phyloP scores from a whole-genome alignment of 1,284 basidiomycete species.

The Heliocybe sulcata region DNA sequence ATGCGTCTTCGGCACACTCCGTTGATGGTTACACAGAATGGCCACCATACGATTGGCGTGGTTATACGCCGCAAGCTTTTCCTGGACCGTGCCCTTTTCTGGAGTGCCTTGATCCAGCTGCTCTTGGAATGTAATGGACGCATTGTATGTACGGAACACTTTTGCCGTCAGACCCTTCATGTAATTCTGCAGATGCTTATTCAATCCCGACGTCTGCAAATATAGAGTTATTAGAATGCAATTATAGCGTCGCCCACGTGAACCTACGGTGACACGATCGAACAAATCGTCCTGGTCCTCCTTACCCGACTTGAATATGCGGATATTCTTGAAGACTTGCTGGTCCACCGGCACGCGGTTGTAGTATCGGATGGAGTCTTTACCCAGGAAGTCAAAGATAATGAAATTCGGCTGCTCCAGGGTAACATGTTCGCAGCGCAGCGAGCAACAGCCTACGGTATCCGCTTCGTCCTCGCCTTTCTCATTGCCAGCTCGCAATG shows the following conservation, averaged over 20 bases:
- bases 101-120: slow-evolving; percentile 77
- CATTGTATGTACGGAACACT: slow-evolving; percentile 99
- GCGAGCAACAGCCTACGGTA: slow-evolving; percentile 94
- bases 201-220: slow-evolving; percentile 70
- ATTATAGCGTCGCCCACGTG: not conserved
- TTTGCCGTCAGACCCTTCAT: slow-evolving; percentile 97
- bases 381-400: slow-evolving; percentile 94
- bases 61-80: slow-evolving; percentile 94
- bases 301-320: slow-evolving; percentile 77
- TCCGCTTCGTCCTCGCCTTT: slow-evolving; percentile 98
- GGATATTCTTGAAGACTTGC: slow-evolving; percentile 48
- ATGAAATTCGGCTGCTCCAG: slow-evolving; percentile 80
- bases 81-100: slow-evolving; percentile 69
- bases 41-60: slow-evolving; percentile 93
- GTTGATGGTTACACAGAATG: slow-evolving; percentile 97
- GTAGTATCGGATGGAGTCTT: slow-evolving; percentile 96
- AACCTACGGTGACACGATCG: slow-evolving; percentile 82
- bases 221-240: not conserved
- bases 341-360: slow-evolving; percentile 82
- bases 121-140: slow-evolving; percentile 89
- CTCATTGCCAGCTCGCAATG: slow-evolving; percentile 95
- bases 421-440: slow-evolving; percentile 93
- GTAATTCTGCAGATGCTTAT: slow-evolving; percentile 85
- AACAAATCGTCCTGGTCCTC: slow-evolving; percentile 86
- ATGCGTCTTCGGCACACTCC: slow-evolving; percentile 86